Conservation (phyloP, 352 stramenopile species). For the Phytophthora tubulina region DNA sequence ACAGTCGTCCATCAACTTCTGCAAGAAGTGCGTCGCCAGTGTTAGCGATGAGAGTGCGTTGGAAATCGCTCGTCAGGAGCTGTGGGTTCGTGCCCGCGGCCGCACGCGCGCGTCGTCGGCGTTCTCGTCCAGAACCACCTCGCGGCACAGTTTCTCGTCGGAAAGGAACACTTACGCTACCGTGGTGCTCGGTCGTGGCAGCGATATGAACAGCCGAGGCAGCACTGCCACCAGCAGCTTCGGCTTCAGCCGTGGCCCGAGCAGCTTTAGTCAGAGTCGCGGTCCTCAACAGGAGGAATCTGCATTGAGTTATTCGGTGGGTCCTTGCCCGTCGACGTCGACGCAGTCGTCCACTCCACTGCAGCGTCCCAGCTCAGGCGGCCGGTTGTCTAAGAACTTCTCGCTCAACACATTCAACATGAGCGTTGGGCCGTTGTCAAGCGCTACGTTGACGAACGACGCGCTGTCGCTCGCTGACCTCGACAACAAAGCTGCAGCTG, state of each 20-base stretch:
- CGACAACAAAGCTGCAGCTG: slow-evolving; percentile 6
- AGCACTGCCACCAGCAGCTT: slow-evolving; percentile 35
- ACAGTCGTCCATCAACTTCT: slow-evolving; percentile 67
- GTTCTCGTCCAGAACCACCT: slow-evolving; percentile 14
- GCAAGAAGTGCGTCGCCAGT: slow-evolving; percentile 67
- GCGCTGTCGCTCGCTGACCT: slow-evolving; percentile 58
- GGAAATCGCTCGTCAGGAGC: slow-evolving; percentile 70
- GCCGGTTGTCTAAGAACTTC: slow-evolving; percentile 29
- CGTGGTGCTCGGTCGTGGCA: slow-evolving; percentile 42
- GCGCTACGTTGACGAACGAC: slow-evolving; percentile 49
- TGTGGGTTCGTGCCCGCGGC: slow-evolving; percentile 47
- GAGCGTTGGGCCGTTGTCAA: slow-evolving; percentile 30
- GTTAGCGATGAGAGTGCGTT: slow-evolving; percentile 63
- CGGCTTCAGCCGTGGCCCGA: slow-evolving; percentile 24
- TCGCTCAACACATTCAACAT: slow-evolving; percentile 30
- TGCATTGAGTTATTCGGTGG: slow-evolving; percentile 36
- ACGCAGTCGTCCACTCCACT: slow-evolving; percentile 30
- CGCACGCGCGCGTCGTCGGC: slow-evolving; percentile 52
- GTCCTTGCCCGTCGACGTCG: slow-evolving; percentile 29
- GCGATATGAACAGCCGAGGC: slow-evolving; percentile 38
- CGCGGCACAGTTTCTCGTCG: slow-evolving; percentile 45
- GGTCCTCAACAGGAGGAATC: slow-evolving; percentile 29
- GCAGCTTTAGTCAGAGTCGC: slow-evolving; percentile 35
- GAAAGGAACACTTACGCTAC: slow-evolving; percentile 56
- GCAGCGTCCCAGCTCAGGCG: slow-evolving; percentile 28